Base-by-base conservation (phyloP, 352 stramenopile species). In the Phytophthora colocasiae region DNA sequence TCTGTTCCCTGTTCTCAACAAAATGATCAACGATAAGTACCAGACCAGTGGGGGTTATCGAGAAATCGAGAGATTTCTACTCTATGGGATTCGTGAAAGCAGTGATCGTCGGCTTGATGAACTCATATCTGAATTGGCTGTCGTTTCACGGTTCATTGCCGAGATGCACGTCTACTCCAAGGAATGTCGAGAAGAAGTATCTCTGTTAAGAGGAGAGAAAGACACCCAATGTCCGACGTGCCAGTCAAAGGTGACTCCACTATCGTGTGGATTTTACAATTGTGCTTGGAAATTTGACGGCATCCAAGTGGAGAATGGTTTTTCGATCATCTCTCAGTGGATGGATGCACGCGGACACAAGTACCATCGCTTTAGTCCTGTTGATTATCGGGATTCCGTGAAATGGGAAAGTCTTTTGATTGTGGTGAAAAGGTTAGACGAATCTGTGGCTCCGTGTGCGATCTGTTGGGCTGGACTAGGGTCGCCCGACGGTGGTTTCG, bases 231-330 rank as follows among this genome's bases (percentile, higher is more conserved):
- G 73, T 22, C 73, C 73, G 10, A 53, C 57, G 0, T 81, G 73
- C 24, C 17, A 24, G 0, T 34, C 4, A 0, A 45, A 55, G 0
- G 58, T 79, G 15, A 56, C 63, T 4, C 69, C 73, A 0, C 4
- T 73, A 2, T 66, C 65, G 0, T 81, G 73, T 34, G 73, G 69
- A 0, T 73, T 81, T 40, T 81, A 81, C 46, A 53, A 70, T 40
- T 81, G 73, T 26, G 46, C 44, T 14, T 81, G 73, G 73, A 69
- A 72, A 29, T 78, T 56, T 38, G 73, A 81, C 24, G 73, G 65
- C 9, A 22, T 78, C 0, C 54, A 55, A 22, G 15, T 39, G 6
- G 32, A 14, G 6, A 55, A 67, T 49, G 46, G 26, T 0, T 44
- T 24, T 9, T 67, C 52, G 0, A 50, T 81, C 29, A 66, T 48